Base-by-base conservation (phyloP, 73 alveolate species). In the Symbiodinium pilosum region DNA sequence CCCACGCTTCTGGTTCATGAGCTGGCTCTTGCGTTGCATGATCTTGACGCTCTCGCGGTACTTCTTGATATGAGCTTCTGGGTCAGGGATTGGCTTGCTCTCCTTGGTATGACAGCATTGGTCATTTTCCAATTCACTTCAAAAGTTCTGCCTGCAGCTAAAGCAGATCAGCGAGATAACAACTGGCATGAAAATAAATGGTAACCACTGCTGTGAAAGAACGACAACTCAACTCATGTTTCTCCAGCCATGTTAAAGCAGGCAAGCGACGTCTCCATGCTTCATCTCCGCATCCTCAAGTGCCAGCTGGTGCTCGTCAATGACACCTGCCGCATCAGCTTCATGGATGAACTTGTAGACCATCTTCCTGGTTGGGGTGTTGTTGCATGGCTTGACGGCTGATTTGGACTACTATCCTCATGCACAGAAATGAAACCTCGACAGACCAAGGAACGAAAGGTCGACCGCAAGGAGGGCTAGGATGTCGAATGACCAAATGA, bases 41-140 rank as follows among this genome's bases (percentile, higher is more conserved):
- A 91, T 91, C 89, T 42, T 91, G 81, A 91, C 88, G 42, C 97
- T 91, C 97, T 91, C 89, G 54, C 97, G 97, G 81, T 43, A 41
- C 47, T 68, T 43, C 38, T 43, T 39, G 52, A 91, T 54, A 75
- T 68, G 73, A 20, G 97, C 97, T 43, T 91, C 97, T 3, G 89
- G 88, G 56, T 91, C 54, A 30, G 34, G 75, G 21, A 43, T 41
- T 52, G 97, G 89, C 88, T 43, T 54, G 52, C 59, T 69, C 97
- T 91, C 89, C n/a, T 91, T 88, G 32, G 59, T 6, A 9, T 6
- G 59, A 14, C 59, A 47, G 14, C n/a, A n/a, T n/a, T n/a, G n/a
- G n/a, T n/a, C n/a, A n/a, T n/a, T n/a, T n/a, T n/a, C n/a, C n/a
- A n/a, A n/a, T n/a, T n/a, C n/a, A n/a, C n/a, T n/a, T n/a, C n/a